Percentiles rank a stretch among this genome's conserved stretches.
Evolutionary conservation across 139 green algal species (phyloP).

Genomic region (Chlamydomonas urium): DNA sequence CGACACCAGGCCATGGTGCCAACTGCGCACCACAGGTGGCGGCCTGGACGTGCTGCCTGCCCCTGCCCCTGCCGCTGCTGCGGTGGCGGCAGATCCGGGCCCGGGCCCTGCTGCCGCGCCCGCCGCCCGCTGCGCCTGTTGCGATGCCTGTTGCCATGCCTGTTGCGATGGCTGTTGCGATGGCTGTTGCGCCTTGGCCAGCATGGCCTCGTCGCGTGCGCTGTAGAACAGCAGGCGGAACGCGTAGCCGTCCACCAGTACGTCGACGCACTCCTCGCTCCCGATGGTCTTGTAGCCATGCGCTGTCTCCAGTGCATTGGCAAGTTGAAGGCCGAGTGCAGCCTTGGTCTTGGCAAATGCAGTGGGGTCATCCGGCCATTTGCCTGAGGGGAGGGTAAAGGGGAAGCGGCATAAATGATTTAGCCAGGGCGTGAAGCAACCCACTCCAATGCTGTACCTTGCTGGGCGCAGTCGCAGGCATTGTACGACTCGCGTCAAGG

Average conservation of each 20-base stretch:
- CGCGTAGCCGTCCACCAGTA: conserved; percentile 71
- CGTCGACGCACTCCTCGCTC: conserved; percentile 58
- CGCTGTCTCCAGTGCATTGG: conserved; percentile 36
- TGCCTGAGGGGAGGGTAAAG: conserved; percentile 19
- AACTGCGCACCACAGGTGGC: conserved; percentile 37
- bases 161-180: not conserved
- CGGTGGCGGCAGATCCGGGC: too few relatives aligned
- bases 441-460: too few relatives aligned
- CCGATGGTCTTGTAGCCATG: conserved; percentile 36
- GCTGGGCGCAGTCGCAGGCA: too few relatives aligned
- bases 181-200: conserved; percentile 6
- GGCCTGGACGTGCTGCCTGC: conserved; percentile 12
- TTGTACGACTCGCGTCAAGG: too few relatives aligned
- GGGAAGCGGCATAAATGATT: not conserved
- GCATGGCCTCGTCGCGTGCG: conserved; percentile 47
- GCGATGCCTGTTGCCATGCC: not conserved
- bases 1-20: conserved; percentile 65
- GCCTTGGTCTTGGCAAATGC: conserved; percentile 73
- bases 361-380: conserved; percentile 55
- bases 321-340: conserved; percentile 70
- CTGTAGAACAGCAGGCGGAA: conserved; percentile 38
- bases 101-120: conserved; percentile 2
- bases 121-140: not conserved
- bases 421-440: too few relatives aligned
- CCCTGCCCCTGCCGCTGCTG: too few relatives aligned